Evolutionary conservation across 202 grass and related monocot genomes (phyloP).

Genomic region (Schoenoplectus triqueter): DNA sequence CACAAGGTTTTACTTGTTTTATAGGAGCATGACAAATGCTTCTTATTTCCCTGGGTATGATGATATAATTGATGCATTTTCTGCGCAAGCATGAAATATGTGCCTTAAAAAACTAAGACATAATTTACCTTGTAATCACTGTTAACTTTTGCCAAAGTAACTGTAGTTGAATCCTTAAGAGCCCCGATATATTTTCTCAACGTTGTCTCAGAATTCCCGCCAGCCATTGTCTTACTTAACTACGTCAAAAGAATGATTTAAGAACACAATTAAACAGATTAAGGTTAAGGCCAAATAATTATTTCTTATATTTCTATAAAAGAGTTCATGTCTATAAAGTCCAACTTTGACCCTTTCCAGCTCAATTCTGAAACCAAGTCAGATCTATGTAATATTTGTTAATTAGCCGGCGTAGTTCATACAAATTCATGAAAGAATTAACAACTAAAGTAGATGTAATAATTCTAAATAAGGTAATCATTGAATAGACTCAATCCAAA

Average conservation of each 20-base stretch:
- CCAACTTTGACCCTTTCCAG: constrained; percentile 17
- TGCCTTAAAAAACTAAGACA: constrained; percentile 25
- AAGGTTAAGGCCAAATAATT: not conserved
- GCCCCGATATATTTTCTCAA: constrained; percentile 93
- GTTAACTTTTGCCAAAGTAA: constrained; percentile 93
- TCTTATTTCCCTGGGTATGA: constrained; percentile 6
- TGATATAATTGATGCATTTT: not conserved
- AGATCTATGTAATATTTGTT: constrained; percentile 24
- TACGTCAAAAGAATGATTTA: not conserved
- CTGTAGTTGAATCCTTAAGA: constrained; percentile 90
- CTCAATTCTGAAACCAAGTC: constrained; percentile 10
- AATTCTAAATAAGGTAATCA: not conserved
- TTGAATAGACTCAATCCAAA: constrained; percentile 27
- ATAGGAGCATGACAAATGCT: not conserved
- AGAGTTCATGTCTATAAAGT: constrained; percentile 8
- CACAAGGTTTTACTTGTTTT: not conserved
- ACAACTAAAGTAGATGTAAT: constrained; percentile 10
- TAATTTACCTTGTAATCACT: constrained; percentile 87
- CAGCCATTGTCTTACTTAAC: constrained; percentile 56
- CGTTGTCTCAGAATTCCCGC: constrained; percentile 69
- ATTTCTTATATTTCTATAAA: not conserved
- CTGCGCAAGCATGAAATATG: constrained; percentile 9
- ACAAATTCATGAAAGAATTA: constrained; percentile 22
- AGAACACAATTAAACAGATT: not conserved
- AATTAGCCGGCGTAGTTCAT: not conserved